phyloP scores from a whole-genome alignment of 1,139 yeast genomes.

The Scheffersomyces cryptocercus region DNA sequence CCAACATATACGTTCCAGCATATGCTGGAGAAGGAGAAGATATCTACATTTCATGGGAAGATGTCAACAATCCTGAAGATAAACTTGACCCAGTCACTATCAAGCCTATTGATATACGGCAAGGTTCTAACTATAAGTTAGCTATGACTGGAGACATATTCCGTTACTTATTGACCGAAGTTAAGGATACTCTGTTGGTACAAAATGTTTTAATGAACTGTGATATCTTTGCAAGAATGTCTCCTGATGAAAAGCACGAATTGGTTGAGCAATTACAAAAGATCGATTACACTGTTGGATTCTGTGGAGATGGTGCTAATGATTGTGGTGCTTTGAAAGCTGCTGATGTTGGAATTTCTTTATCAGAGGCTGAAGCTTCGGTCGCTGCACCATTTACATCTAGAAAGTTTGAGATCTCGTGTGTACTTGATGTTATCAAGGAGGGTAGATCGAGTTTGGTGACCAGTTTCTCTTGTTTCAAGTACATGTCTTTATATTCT shows the following conservation, averaged over 20 bases:
- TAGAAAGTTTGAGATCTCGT: conserved; percentile 82
- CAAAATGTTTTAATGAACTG: conserved; percentile 71
- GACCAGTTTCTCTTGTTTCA: conserved; percentile 94
- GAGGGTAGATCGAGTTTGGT: conserved; percentile 96
- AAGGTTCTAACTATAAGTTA: conserved; percentile 50
- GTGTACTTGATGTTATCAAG: conserved; percentile 85
- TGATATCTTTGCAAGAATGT: conserved; percentile 91
- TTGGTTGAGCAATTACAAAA: conserved; percentile 83
- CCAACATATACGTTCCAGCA: conserved; percentile 68
- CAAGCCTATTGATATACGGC: conserved; percentile 42
- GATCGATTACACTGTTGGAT: conserved; percentile 89
- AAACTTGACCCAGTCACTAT: conserved; percentile 65
- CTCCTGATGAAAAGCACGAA: conserved; percentile 98
- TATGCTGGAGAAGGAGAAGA: conserved; percentile 30
- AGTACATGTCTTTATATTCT: conserved; percentile 94
- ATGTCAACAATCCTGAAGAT: conserved; percentile 54
- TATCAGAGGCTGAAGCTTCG: conserved; percentile 97
- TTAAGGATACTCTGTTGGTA: conserved; percentile 38
- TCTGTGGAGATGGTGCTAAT: conserved; percentile 97
- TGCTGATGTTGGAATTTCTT: conserved; percentile 94
- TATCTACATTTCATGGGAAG: conserved; percentile 58
- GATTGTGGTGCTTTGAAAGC: conserved; percentile 98
- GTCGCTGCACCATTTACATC: conserved; percentile 99
- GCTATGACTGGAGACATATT: conserved; percentile 95
- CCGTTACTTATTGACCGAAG: conserved; percentile 65